phyloP scores from a whole-genome alignment of 2,329 filamentous ascomycete species.

The Bimuria novae-zelandiae region DNA sequence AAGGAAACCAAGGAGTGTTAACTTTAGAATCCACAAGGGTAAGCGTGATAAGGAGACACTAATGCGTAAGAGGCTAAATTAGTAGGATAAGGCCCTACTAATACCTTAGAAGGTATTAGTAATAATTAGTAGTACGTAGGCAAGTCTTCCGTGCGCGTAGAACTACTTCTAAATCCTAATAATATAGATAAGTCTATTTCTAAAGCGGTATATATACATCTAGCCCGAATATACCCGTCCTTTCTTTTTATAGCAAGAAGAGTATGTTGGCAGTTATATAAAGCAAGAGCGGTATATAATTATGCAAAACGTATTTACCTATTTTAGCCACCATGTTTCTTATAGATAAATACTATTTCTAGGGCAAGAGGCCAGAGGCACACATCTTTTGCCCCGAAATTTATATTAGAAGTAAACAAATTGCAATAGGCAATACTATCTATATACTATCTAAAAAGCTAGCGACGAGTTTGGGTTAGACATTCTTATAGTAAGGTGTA shows the following conservation, averaged over 20 bases:
- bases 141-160: conserved; percentile 61
- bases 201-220: conserved; percentile 60
- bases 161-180: conserved; percentile 60
- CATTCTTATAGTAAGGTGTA: conserved; percentile 59
- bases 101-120: conserved; percentile 50
- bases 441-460: conserved; percentile 49
- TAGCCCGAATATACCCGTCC: conserved; percentile 60
- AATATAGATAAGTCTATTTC: conserved; percentile 56
- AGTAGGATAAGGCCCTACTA: conserved; percentile 55
- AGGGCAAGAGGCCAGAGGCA: conserved; percentile 59
- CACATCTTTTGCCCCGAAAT: conserved; percentile 59
- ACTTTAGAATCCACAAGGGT: conserved; percentile 27
- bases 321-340: conserved; percentile 59
- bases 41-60: conserved; percentile 46
- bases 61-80: conserved; percentile 63
- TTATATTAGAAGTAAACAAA: conserved; percentile 61
- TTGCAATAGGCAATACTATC: conserved; percentile 59
- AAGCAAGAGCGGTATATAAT: conserved; percentile 57
- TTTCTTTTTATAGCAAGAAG: conserved; percentile 58
- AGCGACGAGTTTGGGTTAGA: conserved; percentile 49
- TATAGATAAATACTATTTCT: conserved; percentile 57
- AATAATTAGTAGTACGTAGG: conserved; percentile 51
- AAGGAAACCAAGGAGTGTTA: conserved; percentile 22
- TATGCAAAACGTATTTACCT: conserved; percentile 58
- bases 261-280: conserved; percentile 51